These are phyloP conservation scores for Lentinula sp. DNA, from an alignment of 768 basidiomycete genomes.

Conservation along the genomic window DNA sequence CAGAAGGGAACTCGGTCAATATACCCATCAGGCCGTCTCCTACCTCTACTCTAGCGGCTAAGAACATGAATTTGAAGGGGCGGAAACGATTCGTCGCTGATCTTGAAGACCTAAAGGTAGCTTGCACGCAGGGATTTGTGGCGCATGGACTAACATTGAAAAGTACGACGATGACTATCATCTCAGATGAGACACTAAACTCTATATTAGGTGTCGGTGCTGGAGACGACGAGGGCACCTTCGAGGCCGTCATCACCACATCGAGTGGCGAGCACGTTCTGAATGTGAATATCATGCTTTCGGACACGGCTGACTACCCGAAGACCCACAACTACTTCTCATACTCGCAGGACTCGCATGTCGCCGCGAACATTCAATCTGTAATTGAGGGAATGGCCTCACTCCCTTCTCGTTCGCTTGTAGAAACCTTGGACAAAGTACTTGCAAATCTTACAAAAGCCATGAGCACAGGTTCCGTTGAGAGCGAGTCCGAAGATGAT, in stretches of 20 bases:
- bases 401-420: constrained; percentile 34
- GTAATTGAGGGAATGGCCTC: constrained; percentile 41
- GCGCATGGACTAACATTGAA: constrained; percentile 32
- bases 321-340: constrained; percentile 50
- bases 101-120: constrained; percentile 38
- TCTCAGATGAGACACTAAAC: not conserved
- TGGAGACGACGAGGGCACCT: constrained; percentile 62
- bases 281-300: constrained; percentile 38
- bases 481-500: constrained; percentile 14
- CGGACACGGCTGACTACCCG: constrained; percentile 67
- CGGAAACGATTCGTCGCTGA: constrained; percentile 54
- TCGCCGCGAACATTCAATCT: constrained; percentile 31
- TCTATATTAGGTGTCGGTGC: constrained; percentile 33
- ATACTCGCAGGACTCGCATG: constrained; percentile 41
- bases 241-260: constrained; percentile 43
- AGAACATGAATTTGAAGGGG: constrained; percentile 46
- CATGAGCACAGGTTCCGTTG: constrained; percentile 6
- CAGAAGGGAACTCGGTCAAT: not conserved
- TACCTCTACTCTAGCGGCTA: constrained; percentile 11
- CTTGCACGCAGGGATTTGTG: constrained; percentile 27
- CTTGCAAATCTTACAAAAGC: constrained; percentile 26
- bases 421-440: constrained; percentile 38
- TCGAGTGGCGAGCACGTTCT: constrained; percentile 26
- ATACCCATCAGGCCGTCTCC: not conserved
- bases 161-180: constrained; percentile 24